Evolutionary conservation across 805 yeast species (phyloP).

Genomic region (Candida boleticola): DNA sequence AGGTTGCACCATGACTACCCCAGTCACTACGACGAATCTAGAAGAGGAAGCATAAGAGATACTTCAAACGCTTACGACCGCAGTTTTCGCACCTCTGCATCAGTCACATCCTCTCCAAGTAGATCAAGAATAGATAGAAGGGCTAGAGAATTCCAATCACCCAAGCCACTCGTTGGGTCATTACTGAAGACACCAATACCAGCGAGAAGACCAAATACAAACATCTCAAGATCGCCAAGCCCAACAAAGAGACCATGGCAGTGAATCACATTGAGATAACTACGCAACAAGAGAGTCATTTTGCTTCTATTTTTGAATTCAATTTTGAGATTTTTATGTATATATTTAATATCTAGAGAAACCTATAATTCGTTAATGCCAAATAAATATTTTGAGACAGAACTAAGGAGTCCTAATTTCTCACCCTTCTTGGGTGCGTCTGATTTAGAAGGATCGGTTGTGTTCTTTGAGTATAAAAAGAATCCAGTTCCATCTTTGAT

Average conservation of each 20-base stretch:
- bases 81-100: not conserved
- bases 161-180: not conserved
- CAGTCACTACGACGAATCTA: not conserved
- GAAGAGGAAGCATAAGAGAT: not conserved
- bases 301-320: not conserved
- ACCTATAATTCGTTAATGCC: slow-evolving; percentile 42
- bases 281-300: too few species aligned
- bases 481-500: slow-evolving; percentile 39
- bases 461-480: slow-evolving; percentile 28
- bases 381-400: slow-evolving; percentile 34
- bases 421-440: slow-evolving; percentile 20
- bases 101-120: not conserved
- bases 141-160: slow-evolving; percentile 5
- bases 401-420: slow-evolving; percentile 33
- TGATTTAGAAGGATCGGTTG: slow-evolving; percentile 17
- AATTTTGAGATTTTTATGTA: not conserved
- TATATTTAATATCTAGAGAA: not conserved
- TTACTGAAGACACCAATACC: slow-evolving; percentile 3
- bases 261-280: slow-evolving; percentile 7
- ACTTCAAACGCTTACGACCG: slow-evolving; percentile 1
- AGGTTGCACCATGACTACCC: not conserved
- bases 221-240: slow-evolving; percentile 11
- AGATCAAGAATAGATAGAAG: not conserved
- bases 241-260: slow-evolving; percentile 5
- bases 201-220: not conserved